Percentiles rank a stretch among this genome's conserved stretches.
These are phyloP conservation scores for Picea glauca DNA, from an alignment of 75 land plant species.

Conservation along the genomic window DNA sequence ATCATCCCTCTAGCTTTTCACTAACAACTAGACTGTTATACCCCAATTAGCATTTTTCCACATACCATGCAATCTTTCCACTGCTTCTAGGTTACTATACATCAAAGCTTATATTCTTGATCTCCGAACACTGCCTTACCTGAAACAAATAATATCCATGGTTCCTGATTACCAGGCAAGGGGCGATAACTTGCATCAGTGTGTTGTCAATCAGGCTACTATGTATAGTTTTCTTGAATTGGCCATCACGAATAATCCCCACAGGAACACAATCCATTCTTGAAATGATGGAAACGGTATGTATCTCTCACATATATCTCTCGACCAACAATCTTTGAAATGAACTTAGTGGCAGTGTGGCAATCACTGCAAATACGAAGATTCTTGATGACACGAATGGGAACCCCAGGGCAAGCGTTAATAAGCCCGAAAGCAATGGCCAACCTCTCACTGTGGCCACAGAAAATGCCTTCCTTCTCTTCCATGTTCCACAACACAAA, in stretches of 20 bases:
- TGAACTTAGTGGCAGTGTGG: slow-evolving; percentile 1
- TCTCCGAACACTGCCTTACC: too few relatives aligned
- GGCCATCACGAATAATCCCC: slow-evolving; percentile 1
- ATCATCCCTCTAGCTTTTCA: too few relatives aligned
- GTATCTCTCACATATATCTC: background rate
- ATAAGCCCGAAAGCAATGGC: background rate
- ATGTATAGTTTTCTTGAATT: too few relatives aligned
- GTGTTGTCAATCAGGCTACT: too few relatives aligned
- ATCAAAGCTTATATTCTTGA: too few relatives aligned
- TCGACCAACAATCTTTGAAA: background rate
- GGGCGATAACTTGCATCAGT: too few relatives aligned
- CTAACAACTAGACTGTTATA: too few relatives aligned
- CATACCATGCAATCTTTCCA: too few relatives aligned
- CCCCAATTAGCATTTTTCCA: too few relatives aligned
- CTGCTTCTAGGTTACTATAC: too few relatives aligned
- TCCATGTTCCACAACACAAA: background rate
- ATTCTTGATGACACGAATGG: background rate
- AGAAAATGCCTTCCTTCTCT: background rate
- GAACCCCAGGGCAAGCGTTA: background rate
- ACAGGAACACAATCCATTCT: slow-evolving; percentile 4
- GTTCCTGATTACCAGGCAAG: too few relatives aligned
- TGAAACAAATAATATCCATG: too few relatives aligned
- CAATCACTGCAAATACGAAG: background rate
- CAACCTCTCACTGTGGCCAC: background rate
- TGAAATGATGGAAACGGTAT: slow-evolving; percentile 4